Evolutionary conservation across 2,329 filamentous ascomycete genomes (phyloP).

Genomic region (Talaromyces sp.): DNA sequence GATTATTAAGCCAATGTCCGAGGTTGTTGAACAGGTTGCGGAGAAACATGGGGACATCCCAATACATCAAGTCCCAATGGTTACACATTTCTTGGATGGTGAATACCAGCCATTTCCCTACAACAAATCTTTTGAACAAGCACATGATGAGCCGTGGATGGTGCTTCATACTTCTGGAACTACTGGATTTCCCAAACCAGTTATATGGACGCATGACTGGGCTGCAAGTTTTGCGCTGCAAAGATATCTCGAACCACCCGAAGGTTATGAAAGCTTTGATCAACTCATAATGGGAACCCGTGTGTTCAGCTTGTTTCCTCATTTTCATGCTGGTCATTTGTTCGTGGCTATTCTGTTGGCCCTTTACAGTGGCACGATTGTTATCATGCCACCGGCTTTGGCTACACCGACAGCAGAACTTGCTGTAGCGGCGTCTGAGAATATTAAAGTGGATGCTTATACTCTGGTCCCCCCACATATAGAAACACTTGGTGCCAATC

Average conservation of each 20-base stretch:
- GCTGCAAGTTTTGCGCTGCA: conserved; percentile 14
- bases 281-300: conserved; percentile 9
- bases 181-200: conserved; percentile 14
- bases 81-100: not conserved
- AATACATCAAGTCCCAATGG: not conserved
- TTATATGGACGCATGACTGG: conserved; percentile 21
- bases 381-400: conserved; percentile 17
- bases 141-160: not conserved
- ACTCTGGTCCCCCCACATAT: conserved; percentile 17
- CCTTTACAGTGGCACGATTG: conserved; percentile 9
- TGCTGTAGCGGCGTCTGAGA: conserved; percentile 12
- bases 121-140: conserved; percentile 1
- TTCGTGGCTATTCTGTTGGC: conserved; percentile 15
- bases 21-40: not conserved
- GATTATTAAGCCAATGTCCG: not conserved
- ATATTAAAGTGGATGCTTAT: conserved; percentile 14
- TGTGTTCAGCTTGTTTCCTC: conserved; percentile 18
- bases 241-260: conserved; percentile 13
- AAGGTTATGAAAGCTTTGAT: conserved; percentile 17
- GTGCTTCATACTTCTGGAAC: conserved; percentile 16
- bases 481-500: conserved; percentile 18
- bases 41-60: conserved; percentile 1
- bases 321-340: conserved; percentile 19
- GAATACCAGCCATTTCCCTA: not conserved
- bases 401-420: conserved; percentile 10